phyloP scores from a whole-genome alignment of 1,284 basidiomycete genomes.

The Sanguinoderma infundibulare region DNA sequence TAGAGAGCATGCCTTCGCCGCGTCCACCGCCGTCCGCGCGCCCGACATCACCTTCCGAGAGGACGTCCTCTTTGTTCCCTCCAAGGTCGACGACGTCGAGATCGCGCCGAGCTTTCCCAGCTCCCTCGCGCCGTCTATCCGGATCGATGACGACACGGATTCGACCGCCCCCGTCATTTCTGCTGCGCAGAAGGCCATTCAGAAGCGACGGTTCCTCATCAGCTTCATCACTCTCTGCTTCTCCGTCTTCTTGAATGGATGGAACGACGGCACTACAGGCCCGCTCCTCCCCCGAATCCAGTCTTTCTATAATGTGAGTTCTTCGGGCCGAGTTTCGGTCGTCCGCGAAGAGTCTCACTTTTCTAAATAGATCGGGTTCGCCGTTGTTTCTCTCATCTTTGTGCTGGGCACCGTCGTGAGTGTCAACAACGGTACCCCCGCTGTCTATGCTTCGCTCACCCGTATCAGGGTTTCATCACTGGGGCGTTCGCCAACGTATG shows the following conservation, averaged over 20 bases:
- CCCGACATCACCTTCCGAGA: conserved; percentile 13
- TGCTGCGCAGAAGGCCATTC: conserved; percentile 21
- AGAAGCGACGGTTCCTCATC: conserved; percentile 21
- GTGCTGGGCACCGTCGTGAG: conserved; percentile 57
- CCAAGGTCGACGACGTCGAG: conserved; percentile 23
- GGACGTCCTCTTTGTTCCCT: conserved; percentile 6
- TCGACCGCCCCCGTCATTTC: conserved; percentile 26
- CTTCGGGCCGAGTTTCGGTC: neutral
- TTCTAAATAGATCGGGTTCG: conserved; percentile 42
- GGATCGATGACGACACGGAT: conserved; percentile 25
- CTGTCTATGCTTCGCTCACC: too few species aligned
- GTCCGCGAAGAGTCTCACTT: neutral
- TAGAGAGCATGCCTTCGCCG: conserved; percentile 4
- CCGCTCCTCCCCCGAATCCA: conserved; percentile 63
- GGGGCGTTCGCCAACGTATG: conserved; percentile 53
- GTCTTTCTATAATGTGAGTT: conserved; percentile 49
- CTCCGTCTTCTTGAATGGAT: conserved; percentile 53
- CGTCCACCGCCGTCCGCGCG: conserved; percentile 2
- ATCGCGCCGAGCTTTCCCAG: conserved; percentile 27
- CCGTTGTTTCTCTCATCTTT: conserved; percentile 59
- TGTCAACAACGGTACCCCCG: neutral
- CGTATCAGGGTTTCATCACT: conserved; percentile 47
- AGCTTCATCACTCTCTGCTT: conserved; percentile 46
- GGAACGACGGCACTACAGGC: conserved; percentile 67
- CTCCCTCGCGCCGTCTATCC: conserved; percentile 27